Percentiles rank a stretch among this genome's conserved stretches.
Conservation (phyloP, 2,329 filamentous ascomycete species). For the Metarhizium album region DNA sequence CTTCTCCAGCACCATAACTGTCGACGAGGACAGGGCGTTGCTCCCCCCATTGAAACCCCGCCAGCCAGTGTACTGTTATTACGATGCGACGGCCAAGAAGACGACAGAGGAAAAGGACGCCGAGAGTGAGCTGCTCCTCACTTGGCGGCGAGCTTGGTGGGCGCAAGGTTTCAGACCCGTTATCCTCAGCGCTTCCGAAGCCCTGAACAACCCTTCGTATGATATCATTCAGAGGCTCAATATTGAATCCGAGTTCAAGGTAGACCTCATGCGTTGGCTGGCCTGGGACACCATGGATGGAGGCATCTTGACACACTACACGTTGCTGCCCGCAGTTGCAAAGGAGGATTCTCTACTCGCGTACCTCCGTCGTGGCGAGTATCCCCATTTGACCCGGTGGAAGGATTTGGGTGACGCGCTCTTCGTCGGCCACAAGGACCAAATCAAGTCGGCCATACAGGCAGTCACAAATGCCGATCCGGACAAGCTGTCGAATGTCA, state of each 20-base stretch:
- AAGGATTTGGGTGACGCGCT: slow-evolving; percentile 60
- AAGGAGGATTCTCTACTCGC: slow-evolving; percentile 61
- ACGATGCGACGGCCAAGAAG: slow-evolving; percentile 57
- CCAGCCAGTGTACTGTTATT: slow-evolving; percentile 81
- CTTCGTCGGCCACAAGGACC: slow-evolving; percentile 57
- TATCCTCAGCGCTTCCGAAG: slow-evolving; percentile 69
- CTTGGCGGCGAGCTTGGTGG: slow-evolving; percentile 93
- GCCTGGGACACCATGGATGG: slow-evolving; percentile 88
- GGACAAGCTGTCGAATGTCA: slow-evolving; percentile 42
- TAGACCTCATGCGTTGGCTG: slow-evolving; percentile 72
- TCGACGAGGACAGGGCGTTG: slow-evolving; percentile 74
- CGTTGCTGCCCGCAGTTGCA: slow-evolving; percentile 74
- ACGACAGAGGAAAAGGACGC: slow-evolving; percentile 55
- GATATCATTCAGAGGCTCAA: slow-evolving; percentile 53
- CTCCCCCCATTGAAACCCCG: slow-evolving; percentile 65
- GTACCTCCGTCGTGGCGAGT: slow-evolving; percentile 66
- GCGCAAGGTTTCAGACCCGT: slow-evolving; percentile 82
- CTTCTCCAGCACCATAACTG: slow-evolving; percentile 69
- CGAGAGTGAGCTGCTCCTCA: slow-evolving; percentile 68
- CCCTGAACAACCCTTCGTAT: slow-evolving; percentile 73
- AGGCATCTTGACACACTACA: slow-evolving; percentile 68
- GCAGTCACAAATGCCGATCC: slow-evolving; percentile 39
- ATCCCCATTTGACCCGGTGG: slow-evolving; percentile 63
- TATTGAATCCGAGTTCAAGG: slow-evolving; percentile 51
- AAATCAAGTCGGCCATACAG: slow-evolving; percentile 53